A percentile compares a stretch with the other conserved stretches of the same genome.
Conservation (phyloP, 2,329 filamentous ascomycete species). For the Pestalotiopsis sp. region DNA sequence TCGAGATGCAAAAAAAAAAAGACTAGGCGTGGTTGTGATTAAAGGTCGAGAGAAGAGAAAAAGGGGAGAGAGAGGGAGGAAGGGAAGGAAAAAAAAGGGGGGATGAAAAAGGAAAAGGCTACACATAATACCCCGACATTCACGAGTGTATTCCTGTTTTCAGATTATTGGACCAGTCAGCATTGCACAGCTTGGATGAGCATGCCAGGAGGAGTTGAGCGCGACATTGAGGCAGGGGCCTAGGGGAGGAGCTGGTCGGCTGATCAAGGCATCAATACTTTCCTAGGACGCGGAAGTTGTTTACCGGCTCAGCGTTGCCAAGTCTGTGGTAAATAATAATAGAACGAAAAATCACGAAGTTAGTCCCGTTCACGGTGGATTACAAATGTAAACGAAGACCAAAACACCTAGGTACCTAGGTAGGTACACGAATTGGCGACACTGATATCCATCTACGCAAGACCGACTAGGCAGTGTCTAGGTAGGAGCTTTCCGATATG, state of each 20-base stretch:
- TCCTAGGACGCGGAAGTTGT: background rate
- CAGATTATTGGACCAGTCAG: background rate
- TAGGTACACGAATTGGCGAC: too few relatives aligned
- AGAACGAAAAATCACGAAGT: too few relatives aligned
- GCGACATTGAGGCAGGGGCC: background rate
- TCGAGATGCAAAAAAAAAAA: conserved; percentile 3
- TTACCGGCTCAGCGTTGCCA: background rate
- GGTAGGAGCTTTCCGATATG: too few relatives aligned
- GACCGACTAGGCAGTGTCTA: too few relatives aligned
- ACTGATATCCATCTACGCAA: too few relatives aligned
- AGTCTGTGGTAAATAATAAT: too few relatives aligned
- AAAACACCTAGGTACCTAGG: too few relatives aligned
- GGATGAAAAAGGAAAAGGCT: background rate
- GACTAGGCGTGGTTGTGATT: background rate
- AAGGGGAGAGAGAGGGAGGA: too few relatives aligned
- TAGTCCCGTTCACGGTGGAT: too few relatives aligned
- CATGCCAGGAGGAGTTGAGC: background rate
- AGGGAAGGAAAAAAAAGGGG: too few relatives aligned
- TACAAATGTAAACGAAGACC: too few relatives aligned
- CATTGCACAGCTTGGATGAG: background rate
- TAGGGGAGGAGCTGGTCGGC: background rate
- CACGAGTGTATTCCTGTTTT: background rate
- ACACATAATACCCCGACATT: conserved; percentile 5
- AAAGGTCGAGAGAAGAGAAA: background rate
- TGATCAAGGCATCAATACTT: background rate